Evolutionary conservation across 306 rosid species (phyloP), one percentile per base, ranked within the genome.

Genomic region (Gynostemma pentaphyllum): DNA sequence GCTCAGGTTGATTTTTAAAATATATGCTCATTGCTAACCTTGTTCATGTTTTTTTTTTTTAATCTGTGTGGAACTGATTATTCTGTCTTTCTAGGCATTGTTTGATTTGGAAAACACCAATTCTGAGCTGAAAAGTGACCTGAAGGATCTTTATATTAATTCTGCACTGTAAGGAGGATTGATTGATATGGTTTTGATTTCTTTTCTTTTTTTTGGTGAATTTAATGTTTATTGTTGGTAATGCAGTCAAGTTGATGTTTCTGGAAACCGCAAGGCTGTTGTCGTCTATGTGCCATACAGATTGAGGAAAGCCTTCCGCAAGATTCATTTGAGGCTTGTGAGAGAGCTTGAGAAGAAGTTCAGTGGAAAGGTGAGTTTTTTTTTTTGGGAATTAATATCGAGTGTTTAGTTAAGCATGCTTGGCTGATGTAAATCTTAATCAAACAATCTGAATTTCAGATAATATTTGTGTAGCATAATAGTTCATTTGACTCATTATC

Each of bases 281-380:
- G 87, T 89, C 48, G 68, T 86, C 70, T 88, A 86, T 66, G 72
- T 86, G 14, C 95, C 97, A 12, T 89, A 71, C 61, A 72, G 97
- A 68, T 62, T 89, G 70, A 80, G 97, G 82, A 89, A 89, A 70
- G 83, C 87, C 9, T 89, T 65, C 72, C 73, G 95, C 66, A 89
- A 89, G 76, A 84, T 86, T 53, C 95, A 89, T 66, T 75, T 79
- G 48, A 77, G 79, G 82, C 95, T 89, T 45, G 92, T 86, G 16
- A 82, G 97, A 76, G 97, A 89, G 85, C 95, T 89, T 18, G 97
- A 89, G 77, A 89, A 89, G 77, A 89, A 89, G 60, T 84, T 89
- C 56, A 89, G 97, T 0, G 97, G 97, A 2, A 86, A 89, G 92
- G 97, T 89, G 42, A 18, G 37, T 30, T 46, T 23, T 0, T 11